Percentiles rank a stretch among this genome's conserved stretches.
Conservation (phyloP, 75 land plant species). For the Pinus albicaulis region DNA sequence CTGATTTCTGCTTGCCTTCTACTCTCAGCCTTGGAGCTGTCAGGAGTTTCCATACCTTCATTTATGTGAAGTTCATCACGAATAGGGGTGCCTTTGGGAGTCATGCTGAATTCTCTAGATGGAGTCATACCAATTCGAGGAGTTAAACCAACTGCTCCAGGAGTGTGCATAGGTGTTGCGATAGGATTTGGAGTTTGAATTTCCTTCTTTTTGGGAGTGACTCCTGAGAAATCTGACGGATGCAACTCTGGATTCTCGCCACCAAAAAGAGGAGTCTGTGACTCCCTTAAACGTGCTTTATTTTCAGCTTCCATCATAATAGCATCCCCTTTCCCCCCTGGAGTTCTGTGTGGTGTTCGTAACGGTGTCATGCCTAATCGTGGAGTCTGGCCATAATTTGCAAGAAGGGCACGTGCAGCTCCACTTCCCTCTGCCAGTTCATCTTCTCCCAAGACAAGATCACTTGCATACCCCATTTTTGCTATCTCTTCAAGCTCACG, state of each 20-base stretch:
- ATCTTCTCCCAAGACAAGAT: constrained; percentile 63
- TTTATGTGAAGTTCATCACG: constrained; percentile 93
- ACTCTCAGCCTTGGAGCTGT: constrained; percentile 72
- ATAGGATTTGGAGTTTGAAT: constrained; percentile 92
- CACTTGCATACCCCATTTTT: constrained; percentile 93
- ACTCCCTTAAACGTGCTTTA: constrained; percentile 80
- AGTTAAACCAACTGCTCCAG: constrained; percentile 69
- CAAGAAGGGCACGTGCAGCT: constrained; percentile 81
- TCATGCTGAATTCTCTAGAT: constrained; percentile 62
- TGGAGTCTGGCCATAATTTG: constrained; percentile 88
- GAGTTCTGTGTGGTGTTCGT: constrained; percentile 89
- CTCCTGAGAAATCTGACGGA: constrained; percentile 97
- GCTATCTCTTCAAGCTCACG: constrained; percentile 95
- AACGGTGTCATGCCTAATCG: constrained; percentile 80
- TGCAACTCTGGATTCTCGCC: constrained; percentile 97
- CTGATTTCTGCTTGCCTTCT: constrained; percentile 70
- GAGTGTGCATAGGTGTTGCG: constrained; percentile 80
- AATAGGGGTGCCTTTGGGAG: constrained; percentile 88
- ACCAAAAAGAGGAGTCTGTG: constrained; percentile 93
- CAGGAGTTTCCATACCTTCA: constrained; percentile 77
- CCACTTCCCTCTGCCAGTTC: constrained; percentile 75
- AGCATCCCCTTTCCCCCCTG: constrained; percentile 91
- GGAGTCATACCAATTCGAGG: constrained; percentile 91
- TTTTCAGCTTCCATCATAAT: constrained; percentile 99
- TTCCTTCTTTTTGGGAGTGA: constrained; percentile 87